Percentiles rank a stretch among this genome's conserved stretches.
phyloP scores from a whole-genome alignment of 2,329 filamentous ascomycete species.

The Apiospora pterosperma region DNA sequence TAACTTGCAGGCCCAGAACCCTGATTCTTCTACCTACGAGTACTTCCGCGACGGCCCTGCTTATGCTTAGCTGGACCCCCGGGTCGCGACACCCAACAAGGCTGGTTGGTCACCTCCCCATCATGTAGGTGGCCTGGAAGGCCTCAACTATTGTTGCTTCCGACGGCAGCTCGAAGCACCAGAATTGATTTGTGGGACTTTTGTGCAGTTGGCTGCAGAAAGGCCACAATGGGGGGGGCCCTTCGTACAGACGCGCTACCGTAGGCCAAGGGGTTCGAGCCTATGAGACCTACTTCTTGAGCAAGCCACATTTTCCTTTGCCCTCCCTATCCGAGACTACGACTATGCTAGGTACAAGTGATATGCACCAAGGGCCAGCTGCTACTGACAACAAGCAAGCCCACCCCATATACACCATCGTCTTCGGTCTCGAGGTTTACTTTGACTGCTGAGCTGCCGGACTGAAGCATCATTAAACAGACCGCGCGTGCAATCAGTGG shows the following conservation, averaged over 20 bases:
- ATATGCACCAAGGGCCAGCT: neutral
- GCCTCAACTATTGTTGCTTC: neutral
- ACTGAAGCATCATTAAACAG: neutral
- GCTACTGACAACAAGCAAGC: neutral
- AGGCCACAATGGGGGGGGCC: neutral
- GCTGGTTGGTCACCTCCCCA: neutral
- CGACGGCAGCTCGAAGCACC: neutral
- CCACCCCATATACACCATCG: neutral
- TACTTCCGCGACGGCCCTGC: neutral
- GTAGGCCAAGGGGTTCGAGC: neutral
- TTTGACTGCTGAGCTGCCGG: neutral
- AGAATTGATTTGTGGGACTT: neutral
- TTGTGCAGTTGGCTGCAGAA: neutral
- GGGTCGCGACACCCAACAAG: neutral
- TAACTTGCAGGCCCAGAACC: neutral
- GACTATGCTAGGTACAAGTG: neutral
- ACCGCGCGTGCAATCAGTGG: neutral
- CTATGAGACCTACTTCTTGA: neutral
- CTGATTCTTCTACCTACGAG: neutral
- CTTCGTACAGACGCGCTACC: neutral
- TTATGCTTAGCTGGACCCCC: neutral
- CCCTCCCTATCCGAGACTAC: neutral
- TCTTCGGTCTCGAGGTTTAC: neutral
- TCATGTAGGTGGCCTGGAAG: neutral
- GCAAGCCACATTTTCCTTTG: neutral